Base-by-base conservation (phyloP, 345 rosid genomes). In the Kernera saxatilis region DNA sequence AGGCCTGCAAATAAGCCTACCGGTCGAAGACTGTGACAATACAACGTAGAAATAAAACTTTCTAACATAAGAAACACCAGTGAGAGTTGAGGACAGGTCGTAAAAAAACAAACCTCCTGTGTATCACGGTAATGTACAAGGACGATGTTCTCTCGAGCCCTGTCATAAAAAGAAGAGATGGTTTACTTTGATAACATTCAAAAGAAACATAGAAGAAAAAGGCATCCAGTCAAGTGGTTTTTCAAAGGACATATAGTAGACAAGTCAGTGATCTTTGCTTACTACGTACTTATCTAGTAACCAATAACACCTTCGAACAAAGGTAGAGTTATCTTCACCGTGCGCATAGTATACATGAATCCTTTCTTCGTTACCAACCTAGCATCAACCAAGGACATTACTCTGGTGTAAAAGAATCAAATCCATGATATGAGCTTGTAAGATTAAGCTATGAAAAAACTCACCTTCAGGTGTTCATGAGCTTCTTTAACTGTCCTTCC, bases 281-380 rank as follows among this genome's bases (percentile, higher is more conserved):
- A 68, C 64, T 67, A 74, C 96, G 45, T 87, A 94, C 99, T 91
- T 94, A 78, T 94, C 98, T 33, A 94, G 96, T 70, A 94, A 86
- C 99, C 99, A 94, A 55, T 94, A 94, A 85, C 98, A 91, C 81
- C 99, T 87, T 41, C 99, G 99, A 45, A 91, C 98, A 76, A 94
- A 94, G 37, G 99, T 89, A 15, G 89, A 84, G 50, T 78, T 87
- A 75, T 88, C 98, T 77, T 87, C 87, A 32, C 99, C 99, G 15
- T 94, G 99, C 2, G 99, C 99, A 74, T 94, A 94, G 75, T 94
- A 94, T 33, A 94, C 99, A 80, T 94, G 99, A 80, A 94, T 89
- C 84, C 98, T 86, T 79, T 94, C 99, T 56, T 89, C 98, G 65
- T 84, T 71, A 67, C 99, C 96, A 75, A 94, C 96, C 99, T 94